Percentiles rank a stretch among this genome's conserved stretches.
Evolutionary conservation across 2,329 filamentous ascomycete genomes (phyloP).

Genomic region (Alternaria alternata): DNA sequence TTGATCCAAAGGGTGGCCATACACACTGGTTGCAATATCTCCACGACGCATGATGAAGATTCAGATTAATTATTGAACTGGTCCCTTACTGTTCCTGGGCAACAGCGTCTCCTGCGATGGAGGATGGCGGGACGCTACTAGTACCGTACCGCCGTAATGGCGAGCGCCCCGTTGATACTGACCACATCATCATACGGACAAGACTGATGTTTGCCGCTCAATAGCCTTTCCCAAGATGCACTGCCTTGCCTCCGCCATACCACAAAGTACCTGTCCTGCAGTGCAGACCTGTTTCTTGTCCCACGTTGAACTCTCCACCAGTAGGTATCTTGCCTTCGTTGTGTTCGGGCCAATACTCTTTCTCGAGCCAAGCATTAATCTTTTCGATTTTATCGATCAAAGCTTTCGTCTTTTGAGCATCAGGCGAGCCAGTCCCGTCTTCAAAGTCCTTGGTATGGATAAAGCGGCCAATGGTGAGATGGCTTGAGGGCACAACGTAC

Average conservation of each 20-base stretch:
- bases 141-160: too few relatives aligned
- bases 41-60: not conserved
- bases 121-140: too few relatives aligned
- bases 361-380: conserved; percentile 78
- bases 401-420: conserved; percentile 64
- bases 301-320: conserved; percentile 83
- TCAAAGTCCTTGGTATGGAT: conserved; percentile 69
- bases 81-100: too few relatives aligned
- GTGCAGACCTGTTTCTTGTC: conserved; percentile 82
- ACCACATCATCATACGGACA: too few relatives aligned
- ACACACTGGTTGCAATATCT: not conserved
- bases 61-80: not conserved
- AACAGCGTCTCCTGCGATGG: too few relatives aligned
- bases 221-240: conserved; percentile 63
- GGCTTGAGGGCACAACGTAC: conserved; percentile 88
- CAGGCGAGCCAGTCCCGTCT: conserved; percentile 52
- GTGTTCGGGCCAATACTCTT: conserved; percentile 71
- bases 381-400: conserved; percentile 76
- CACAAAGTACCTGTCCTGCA: conserved; percentile 78
- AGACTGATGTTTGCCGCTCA: conserved; percentile 24
- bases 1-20: not conserved
- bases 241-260: conserved; percentile 75
- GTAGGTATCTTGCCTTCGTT: conserved; percentile 52
- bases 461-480: conserved; percentile 87
- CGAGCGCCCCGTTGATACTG: too few relatives aligned